These are phyloP conservation scores for Zasmidium angulare DNA, from an alignment of 2,329 filamentous ascomycete genomes.

Conservation along the genomic window DNA sequence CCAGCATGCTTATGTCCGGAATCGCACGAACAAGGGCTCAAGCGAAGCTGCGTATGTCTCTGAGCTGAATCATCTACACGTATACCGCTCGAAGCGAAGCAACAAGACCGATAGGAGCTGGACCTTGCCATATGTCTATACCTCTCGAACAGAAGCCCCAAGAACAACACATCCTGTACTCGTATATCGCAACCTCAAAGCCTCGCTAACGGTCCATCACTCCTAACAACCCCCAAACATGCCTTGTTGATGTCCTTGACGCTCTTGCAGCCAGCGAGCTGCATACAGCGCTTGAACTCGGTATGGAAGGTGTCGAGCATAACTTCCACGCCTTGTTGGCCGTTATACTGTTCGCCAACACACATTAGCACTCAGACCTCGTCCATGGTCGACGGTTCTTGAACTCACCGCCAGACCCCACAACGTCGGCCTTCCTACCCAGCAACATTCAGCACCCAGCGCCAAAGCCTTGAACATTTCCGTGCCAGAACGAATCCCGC, in stretches of 20 bases:
- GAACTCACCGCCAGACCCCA: constrained; percentile 48
- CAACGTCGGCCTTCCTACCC: constrained; percentile 48
- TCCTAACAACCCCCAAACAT: constrained; percentile 31
- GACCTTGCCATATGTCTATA: not conserved
- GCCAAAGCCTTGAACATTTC: constrained; percentile 60
- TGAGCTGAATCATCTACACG: too few species aligned
- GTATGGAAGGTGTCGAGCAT: constrained; percentile 42
- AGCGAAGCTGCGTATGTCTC: too few species aligned
- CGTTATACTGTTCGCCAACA: constrained; percentile 32
- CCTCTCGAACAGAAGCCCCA: not conserved
- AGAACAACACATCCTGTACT: not conserved
- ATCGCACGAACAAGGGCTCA: too few species aligned
- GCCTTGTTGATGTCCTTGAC: constrained; percentile 37
- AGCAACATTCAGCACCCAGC: constrained; percentile 52
- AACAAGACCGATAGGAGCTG: not conserved
- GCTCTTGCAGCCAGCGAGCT: constrained; percentile 36
- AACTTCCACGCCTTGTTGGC: constrained; percentile 39
- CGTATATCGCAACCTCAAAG: constrained; percentile 19
- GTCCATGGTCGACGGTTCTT: not conserved
- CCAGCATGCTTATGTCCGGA: too few species aligned
- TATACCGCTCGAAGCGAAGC: too few species aligned
- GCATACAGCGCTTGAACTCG: constrained; percentile 43
- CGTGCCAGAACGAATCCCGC: constrained; percentile 55
- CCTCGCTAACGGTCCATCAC: constrained; percentile 36
- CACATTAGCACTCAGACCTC: too few species aligned